These are phyloP conservation scores for Cunninghamia lanceolata DNA, from an alignment of 75 land plant species.

Conservation along the genomic window DNA sequence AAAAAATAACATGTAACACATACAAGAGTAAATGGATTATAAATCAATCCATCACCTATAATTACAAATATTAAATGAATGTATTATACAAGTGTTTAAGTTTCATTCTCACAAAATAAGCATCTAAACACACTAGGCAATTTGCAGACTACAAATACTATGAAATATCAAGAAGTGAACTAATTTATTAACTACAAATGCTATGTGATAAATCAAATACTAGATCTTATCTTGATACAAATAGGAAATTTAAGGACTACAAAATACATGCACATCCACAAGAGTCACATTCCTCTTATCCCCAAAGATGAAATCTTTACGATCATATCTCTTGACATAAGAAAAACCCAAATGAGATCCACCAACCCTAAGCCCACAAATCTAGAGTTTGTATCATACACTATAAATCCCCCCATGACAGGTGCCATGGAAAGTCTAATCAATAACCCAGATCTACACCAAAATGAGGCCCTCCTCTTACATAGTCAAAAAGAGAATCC, in stretches of 20 bases:
- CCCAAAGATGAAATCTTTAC: constrained; percentile 79
- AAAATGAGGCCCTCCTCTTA: constrained; percentile 88
- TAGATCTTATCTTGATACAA: constrained; percentile 38
- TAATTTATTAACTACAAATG: no score
- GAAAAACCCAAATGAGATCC: constrained; percentile 82
- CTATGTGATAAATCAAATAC: background rate
- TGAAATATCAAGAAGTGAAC: no score
- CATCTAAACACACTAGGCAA: no score
- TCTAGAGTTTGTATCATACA: constrained; percentile 79
- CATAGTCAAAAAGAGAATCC: constrained; percentile 83
- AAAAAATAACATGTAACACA: no score
- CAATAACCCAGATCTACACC: constrained; percentile 84
- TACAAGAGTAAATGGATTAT: no score
- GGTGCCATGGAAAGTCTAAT: constrained; percentile 82
- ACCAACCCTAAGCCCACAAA: constrained; percentile 65
- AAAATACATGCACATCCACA: constrained; percentile 63
- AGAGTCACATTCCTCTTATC: constrained; percentile 50
- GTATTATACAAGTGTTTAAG: no score
- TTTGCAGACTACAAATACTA: no score
- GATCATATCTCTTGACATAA: constrained; percentile 76
- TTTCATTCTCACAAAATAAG: no score
- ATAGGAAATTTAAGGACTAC: constrained; percentile 67
- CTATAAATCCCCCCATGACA: constrained; percentile 89
- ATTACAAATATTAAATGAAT: no score
- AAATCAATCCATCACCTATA: no score